Percentiles rank a stretch among this genome's conserved stretches.
phyloP scores from a whole-genome alignment of 2,329 filamentous ascomycete species.

The Botryotinia convoluta region DNA sequence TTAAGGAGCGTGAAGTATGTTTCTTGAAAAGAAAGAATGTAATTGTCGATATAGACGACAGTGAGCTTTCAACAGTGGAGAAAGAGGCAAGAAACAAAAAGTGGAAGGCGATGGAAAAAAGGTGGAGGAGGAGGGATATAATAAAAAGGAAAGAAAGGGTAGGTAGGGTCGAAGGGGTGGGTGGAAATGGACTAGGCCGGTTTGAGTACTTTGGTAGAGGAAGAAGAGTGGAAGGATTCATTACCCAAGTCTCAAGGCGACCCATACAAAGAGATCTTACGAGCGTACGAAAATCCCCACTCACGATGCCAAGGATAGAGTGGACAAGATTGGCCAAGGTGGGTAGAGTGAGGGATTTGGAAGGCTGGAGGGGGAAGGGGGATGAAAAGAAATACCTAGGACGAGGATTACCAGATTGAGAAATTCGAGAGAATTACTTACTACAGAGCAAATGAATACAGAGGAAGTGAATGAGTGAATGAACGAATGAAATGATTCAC shows the following conservation, averaged over 20 bases:
- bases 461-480: no score
- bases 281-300: not conserved
- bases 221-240: slow-evolving; percentile 5
- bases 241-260: not conserved
- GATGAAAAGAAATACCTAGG: no score
- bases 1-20: slow-evolving; percentile 15
- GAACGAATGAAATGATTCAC: not conserved
- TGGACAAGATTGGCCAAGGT: not conserved
- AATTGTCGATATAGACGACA: not conserved
- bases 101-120: not conserved
- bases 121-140: not conserved
- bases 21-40: slow-evolving; percentile 8
- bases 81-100: slow-evolving; percentile 10
- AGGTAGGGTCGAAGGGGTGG: not conserved
- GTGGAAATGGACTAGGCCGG: not conserved
- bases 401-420: not conserved
- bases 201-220: not conserved
- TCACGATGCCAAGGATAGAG: slow-evolving; percentile 10
- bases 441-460: not conserved
- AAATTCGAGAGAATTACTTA: not conserved
- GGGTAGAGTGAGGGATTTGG: not conserved
- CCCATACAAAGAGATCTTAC: not conserved
- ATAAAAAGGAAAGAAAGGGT: not conserved
- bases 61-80: not conserved
- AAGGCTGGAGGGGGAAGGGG: not conserved